Base-by-base conservation (phyloP, 1,139 yeast species). In the Hyphopichia wangnamkhiaoensis region DNA sequence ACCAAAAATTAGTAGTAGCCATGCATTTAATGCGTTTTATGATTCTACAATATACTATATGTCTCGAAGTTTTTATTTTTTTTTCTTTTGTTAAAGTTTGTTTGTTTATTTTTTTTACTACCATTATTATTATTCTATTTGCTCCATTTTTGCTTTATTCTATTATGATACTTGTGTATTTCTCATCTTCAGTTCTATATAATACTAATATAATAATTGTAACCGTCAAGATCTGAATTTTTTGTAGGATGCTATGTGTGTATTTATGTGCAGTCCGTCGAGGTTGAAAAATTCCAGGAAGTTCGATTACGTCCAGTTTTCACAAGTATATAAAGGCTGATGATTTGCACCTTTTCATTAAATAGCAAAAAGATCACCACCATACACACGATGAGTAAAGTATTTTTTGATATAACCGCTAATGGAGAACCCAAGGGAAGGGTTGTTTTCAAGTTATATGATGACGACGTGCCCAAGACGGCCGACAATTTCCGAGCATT, bases 401-500 rank as follows among this genome's bases (percentile, higher is more conserved):
- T 87, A 19, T 90, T 63, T 60, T 82, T 90, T 52, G 96, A 89
- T 54, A 71, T 89, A 44, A 63, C 90, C 8, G 80, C 85, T 49
- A 86, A 84, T 38, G 83, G 75, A 27, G 73, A 68, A 41, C 68
- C 79, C 5, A 73, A 77, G 46, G 96, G 96, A 27, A 77, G 94
- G 52, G 74, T 85, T 27, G 84, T 81, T 5, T 84, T 89, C 58
- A 88, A 87, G 56, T 70, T 90, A 48, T 90, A 74, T 71, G 70
- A 74, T 48, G 96, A 87, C 50, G 74, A 84, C 12, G 96, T 88
- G 4, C 98, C 98, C 38, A 86, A 82, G 61, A 93, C 98, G 0
- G 87, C 94, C 5, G 97, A 89, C 54, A 93, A 93, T 68, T 93
- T 94, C 74, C 77, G 91, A 47, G 89, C 93, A 3, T 71, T 94